These are phyloP conservation scores for Cyclotella sp. DNA, from an alignment of 108 stramenopile species.

Conservation along the genomic window DNA sequence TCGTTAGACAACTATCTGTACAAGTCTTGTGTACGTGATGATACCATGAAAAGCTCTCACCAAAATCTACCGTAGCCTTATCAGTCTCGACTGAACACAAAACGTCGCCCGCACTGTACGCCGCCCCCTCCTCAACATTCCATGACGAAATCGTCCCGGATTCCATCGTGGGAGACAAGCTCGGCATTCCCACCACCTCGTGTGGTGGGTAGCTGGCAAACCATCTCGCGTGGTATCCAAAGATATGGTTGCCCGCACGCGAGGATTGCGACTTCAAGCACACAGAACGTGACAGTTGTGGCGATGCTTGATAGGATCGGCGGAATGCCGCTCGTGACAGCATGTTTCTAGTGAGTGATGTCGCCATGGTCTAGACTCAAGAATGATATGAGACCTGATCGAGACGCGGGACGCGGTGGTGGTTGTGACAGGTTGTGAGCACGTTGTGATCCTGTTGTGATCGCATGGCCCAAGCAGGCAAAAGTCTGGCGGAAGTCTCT, in stretches of 20 bases:
- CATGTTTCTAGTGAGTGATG: constrained; percentile 24
- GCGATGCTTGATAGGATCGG: constrained; percentile 9
- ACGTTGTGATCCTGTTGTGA: too few relatives aligned
- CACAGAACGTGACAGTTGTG: not conserved
- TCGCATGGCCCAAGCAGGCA: too few relatives aligned
- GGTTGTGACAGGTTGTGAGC: too few relatives aligned
- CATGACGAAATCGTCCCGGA: constrained; percentile 88
- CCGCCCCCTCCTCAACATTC: constrained; percentile 84
- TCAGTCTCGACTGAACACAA: constrained; percentile 97
- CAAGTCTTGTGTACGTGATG: not conserved
- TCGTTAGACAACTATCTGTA: not conserved
- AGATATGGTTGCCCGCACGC: not conserved
- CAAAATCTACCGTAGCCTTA: constrained; percentile 97
- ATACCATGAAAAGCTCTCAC: not conserved
- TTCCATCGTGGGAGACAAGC: constrained; percentile 97
- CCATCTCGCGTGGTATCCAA: constrained; percentile 33
- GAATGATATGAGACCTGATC: too few relatives aligned
- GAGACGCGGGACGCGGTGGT: too few relatives aligned
- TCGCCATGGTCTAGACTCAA: constrained; percentile 11
- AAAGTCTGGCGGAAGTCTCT: too few relatives aligned
- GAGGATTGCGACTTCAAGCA: constrained; percentile 3
- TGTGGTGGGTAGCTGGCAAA: constrained; percentile 84
- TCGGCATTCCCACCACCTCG: constrained; percentile 93
- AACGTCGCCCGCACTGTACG: constrained; percentile 90
- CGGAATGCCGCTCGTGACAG: constrained; percentile 34